Evolutionary conservation across 2,329 filamentous ascomycete genomes (phyloP).

Genomic region (Daldinia eschscholtzii): DNA sequence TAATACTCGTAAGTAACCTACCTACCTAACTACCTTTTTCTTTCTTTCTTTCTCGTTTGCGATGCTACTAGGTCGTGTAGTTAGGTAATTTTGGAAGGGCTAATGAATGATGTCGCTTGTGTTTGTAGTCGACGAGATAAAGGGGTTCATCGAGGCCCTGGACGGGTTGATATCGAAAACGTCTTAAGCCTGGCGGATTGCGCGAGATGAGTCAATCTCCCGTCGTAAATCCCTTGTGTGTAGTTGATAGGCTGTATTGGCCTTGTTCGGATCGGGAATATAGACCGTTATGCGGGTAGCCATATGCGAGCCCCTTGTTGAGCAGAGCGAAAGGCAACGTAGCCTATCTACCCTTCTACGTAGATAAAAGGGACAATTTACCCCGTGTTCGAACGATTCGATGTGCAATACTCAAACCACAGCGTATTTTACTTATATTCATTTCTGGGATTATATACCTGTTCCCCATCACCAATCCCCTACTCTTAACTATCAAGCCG

Average conservation of each 20-base stretch:
- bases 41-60: background rate
- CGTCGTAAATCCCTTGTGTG: background rate
- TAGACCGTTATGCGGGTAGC: background rate
- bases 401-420: background rate
- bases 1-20: conserved; percentile 70
- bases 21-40: too few relatives aligned
- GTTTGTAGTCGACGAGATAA: conserved; percentile 66
- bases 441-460: background rate
- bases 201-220: background rate
- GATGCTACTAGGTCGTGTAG: background rate
- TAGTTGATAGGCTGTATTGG: background rate
- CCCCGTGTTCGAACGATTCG: background rate
- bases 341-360: background rate
- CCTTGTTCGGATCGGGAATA: background rate
- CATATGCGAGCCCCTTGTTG: background rate
- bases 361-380: background rate
- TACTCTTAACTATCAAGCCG: background rate
- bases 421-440: conserved; percentile 3
- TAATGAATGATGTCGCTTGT: background rate
- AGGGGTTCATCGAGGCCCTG: conserved; percentile 63
- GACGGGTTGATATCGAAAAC: conserved; percentile 60
- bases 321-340: background rate
- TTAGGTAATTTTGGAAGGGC: background rate
- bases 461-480: background rate
- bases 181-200: conserved; percentile 4